These are phyloP conservation scores for Brachypodium distachyon DNA, from an alignment of 202 grass and related monocot genomes.

Conservation along the genomic window DNA sequence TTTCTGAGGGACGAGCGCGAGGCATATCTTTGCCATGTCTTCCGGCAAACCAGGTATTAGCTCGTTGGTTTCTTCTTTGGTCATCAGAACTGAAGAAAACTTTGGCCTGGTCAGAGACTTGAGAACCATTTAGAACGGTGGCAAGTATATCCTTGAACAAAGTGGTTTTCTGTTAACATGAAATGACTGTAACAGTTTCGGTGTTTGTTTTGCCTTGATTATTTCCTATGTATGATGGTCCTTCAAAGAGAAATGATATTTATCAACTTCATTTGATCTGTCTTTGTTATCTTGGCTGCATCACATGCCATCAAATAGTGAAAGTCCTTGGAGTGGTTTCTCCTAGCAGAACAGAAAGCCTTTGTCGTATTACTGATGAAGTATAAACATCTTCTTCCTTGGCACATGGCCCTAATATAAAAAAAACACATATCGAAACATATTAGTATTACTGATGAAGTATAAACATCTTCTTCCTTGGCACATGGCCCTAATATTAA, in stretches of 20 bases:
- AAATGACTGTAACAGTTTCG: background rate
- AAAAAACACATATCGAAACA: conserved; percentile 10
- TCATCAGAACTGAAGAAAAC: background rate
- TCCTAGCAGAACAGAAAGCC: background rate
- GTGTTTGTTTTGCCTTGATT: background rate
- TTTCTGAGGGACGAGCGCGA: conserved; percentile 40
- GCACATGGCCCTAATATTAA: conserved; percentile 35
- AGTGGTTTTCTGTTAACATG: background rate
- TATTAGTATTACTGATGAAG: background rate
- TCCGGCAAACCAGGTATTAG: conserved; percentile 68
- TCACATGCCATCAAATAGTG: conserved; percentile 43
- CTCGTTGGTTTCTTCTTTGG: background rate
- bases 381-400: conserved; percentile 13
- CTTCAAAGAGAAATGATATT: conserved; percentile 28
- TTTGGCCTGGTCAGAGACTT: background rate
- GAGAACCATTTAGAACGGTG: background rate
- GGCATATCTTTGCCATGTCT: conserved; percentile 51
- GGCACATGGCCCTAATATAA: conserved; percentile 33
- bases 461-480: conserved; percentile 11
- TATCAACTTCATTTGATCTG: conserved; percentile 24
- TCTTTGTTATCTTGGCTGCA: conserved; percentile 21
- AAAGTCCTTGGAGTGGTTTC: conserved; percentile 16
- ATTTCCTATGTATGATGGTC: conserved; percentile 8
- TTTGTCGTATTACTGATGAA: background rate
- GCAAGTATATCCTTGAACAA: background rate